Conservation (phyloP, 2,329 filamentous ascomycete species). For the Fusarium sp. region DNA sequence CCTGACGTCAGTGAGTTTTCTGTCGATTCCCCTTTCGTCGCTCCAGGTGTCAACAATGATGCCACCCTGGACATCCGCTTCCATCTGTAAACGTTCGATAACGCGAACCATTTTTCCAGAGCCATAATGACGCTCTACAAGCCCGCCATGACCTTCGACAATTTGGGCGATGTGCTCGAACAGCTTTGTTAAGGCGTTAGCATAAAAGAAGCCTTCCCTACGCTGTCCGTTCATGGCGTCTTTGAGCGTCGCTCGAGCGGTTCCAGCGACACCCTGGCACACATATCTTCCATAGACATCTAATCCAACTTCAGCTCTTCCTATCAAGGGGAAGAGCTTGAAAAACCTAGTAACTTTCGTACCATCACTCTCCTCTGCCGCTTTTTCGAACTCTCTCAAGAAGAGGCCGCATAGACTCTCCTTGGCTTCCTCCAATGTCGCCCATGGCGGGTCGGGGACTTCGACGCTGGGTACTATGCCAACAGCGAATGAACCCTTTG, state of each 20-base stretch:
- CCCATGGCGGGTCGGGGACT: constrained; percentile 88
- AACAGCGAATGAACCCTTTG: constrained; percentile 87
- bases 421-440: constrained; percentile 87
- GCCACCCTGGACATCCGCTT: constrained; percentile 95
- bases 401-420: constrained; percentile 93
- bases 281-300: constrained; percentile 97
- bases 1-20: constrained; percentile 93
- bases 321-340: constrained; percentile 96
- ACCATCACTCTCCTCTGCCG: constrained; percentile 86
- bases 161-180: constrained; percentile 99
- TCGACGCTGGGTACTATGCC: constrained; percentile 95
- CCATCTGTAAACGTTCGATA: constrained; percentile 90
- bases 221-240: constrained; percentile 65
- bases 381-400: constrained; percentile 93
- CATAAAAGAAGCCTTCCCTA: constrained; percentile 90
- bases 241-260: constrained; percentile 84
- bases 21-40: constrained; percentile 86
- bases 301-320: constrained; percentile 85
- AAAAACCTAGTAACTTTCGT: constrained; percentile 95
- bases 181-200: constrained; percentile 86
- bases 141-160: constrained; percentile 87
- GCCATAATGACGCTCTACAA: constrained; percentile 96
- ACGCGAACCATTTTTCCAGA: constrained; percentile 93
- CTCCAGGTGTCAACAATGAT: constrained; percentile 96
- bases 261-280: constrained; percentile 90